Evolutionary conservation across 1,139 yeast genomes (phyloP).

Genomic region (Geotrichum restrictum): DNA sequence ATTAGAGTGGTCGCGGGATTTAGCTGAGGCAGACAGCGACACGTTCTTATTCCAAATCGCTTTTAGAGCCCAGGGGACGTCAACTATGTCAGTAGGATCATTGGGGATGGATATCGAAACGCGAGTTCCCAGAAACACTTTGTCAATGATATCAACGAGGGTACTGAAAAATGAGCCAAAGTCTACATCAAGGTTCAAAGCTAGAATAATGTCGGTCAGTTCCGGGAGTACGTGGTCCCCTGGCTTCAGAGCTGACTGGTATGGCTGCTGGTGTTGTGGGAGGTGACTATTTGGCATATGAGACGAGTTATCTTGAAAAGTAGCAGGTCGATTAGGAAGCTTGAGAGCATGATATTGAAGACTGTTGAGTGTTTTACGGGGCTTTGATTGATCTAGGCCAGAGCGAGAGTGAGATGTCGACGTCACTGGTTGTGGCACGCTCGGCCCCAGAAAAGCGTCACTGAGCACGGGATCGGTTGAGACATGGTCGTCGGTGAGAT

Average conservation of each 20-base stretch:
- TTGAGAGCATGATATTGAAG: neutral
- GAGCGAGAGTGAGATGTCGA: neutral
- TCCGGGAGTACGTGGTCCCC: slow-evolving; percentile 26
- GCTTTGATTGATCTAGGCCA: neutral
- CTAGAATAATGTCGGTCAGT: slow-evolving; percentile 33
- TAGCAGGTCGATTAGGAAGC: neutral
- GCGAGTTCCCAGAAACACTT: slow-evolving; percentile 33
- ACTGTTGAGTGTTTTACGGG: neutral
- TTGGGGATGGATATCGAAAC: slow-evolving; percentile 35
- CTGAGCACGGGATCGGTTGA: neutral
- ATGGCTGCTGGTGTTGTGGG: neutral
- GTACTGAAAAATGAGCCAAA: slow-evolving; percentile 35
- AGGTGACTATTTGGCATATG: neutral
- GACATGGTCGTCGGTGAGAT: neutral
- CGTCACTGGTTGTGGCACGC: neutral
- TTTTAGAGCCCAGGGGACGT: slow-evolving; percentile 39
- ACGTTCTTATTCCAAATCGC: slow-evolving; percentile 33
- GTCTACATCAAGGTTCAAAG: slow-evolving; percentile 35
- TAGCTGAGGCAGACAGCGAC: neutral
- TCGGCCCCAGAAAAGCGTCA: neutral
- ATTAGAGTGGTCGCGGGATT: neutral
- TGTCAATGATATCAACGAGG: slow-evolving; percentile 31
- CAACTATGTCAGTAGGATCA: slow-evolving; percentile 37
- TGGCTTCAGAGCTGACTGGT: neutral
- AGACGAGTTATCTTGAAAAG: neutral